Conservation (phyloP, 2,329 filamentous ascomycete species). For the Fusarium sp. region DNA sequence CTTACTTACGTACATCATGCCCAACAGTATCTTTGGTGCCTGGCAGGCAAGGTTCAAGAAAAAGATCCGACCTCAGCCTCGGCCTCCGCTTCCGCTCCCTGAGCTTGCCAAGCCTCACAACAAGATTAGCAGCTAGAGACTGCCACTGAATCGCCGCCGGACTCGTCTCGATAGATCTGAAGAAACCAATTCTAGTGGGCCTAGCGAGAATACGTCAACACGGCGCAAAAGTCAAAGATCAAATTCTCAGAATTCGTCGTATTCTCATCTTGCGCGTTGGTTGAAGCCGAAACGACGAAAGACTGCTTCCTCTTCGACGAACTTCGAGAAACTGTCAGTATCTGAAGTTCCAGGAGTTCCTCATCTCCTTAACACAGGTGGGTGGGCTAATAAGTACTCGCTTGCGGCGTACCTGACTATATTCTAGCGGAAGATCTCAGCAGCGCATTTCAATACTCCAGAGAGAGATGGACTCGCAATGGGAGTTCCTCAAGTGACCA, state of each 20-base stretch:
- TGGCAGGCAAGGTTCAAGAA: constrained; percentile 1
- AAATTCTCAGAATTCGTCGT: constrained; percentile 8
- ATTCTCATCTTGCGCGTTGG: constrained; percentile 17
- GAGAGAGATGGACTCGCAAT: constrained; percentile 40
- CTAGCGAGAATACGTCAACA: neutral
- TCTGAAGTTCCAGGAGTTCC: neutral
- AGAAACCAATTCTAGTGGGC: neutral
- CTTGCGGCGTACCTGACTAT: neutral
- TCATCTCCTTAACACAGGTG: constrained; percentile 1
- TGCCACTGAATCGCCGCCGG: constrained; percentile 19
- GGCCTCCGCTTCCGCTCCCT: neutral
- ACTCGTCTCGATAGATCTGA: constrained; percentile 1
- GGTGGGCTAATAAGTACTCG: neutral
- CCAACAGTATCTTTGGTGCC: constrained; percentile 14
- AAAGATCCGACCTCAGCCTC: neutral
- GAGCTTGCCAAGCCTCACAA: neutral
- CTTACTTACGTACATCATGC: constrained; percentile 14
- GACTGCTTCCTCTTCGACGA: constrained; percentile 1
- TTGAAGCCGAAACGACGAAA: constrained; percentile 26
- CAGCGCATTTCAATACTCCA: constrained; percentile 44
- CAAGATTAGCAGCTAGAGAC: constrained; percentile 19
- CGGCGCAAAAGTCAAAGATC: neutral
- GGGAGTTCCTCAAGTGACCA: constrained; percentile 1
- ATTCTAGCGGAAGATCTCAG: constrained; percentile 24
- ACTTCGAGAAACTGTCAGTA: neutral